phyloP scores from a whole-genome alignment of 768 basidiomycete genomes.

The Mycena maculata region DNA sequence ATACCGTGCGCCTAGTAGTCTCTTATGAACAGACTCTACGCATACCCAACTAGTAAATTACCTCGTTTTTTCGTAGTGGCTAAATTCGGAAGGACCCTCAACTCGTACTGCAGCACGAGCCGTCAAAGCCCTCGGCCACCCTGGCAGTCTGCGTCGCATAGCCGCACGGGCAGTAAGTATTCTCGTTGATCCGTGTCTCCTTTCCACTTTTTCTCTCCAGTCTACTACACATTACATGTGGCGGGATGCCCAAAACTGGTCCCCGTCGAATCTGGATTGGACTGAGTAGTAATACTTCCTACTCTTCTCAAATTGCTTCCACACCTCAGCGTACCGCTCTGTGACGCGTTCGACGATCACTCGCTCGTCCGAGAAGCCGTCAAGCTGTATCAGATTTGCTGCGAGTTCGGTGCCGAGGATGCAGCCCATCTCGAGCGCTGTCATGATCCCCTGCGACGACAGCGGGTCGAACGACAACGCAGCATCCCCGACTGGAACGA shows the following conservation, averaged over 20 bases:
- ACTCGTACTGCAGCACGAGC: no score
- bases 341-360: constrained; percentile 12
- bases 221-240: constrained; percentile 9
- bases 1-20: no score
- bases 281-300: constrained; percentile 17
- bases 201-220: constrained; percentile 5
- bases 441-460: constrained; percentile 54
- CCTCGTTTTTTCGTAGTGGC: no score
- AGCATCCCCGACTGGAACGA: constrained; percentile 52
- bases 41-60: no score
- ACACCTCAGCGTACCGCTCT: constrained; percentile 25
- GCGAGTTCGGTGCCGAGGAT: constrained; percentile 39
- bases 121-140: no score
- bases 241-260: constrained; percentile 22
- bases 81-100: no score
- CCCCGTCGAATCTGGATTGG: constrained; percentile 17
- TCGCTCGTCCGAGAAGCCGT: constrained; percentile 20
- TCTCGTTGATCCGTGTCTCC: no score
- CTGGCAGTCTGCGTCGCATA: no score
- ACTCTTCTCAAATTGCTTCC: constrained; percentile 11
- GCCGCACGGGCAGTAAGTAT: no score
- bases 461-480: constrained; percentile 54
- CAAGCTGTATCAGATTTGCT: constrained; percentile 19
- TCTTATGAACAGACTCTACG: no score
- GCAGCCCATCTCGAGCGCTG: constrained; percentile 45